Conservation (phyloP, 2,329 filamentous ascomycete species). For the Onygenales sp. region DNA sequence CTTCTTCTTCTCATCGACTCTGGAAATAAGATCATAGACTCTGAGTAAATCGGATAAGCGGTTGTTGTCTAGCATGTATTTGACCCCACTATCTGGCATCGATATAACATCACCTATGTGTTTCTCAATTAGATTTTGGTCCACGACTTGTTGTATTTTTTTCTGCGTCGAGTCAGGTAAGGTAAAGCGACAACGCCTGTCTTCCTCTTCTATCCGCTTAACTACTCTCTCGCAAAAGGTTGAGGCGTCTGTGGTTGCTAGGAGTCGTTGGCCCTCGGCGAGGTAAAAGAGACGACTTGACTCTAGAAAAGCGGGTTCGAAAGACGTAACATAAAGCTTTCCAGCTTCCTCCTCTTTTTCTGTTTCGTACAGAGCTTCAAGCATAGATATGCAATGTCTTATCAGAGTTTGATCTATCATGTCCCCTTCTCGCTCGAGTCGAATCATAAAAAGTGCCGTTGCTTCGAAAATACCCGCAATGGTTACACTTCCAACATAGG, state of each 20-base stretch:
- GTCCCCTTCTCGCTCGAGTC: slow-evolving; percentile 85
- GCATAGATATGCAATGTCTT: slow-evolving; percentile 77
- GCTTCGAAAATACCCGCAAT: slow-evolving; percentile 68
- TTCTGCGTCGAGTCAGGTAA: slow-evolving; percentile 62
- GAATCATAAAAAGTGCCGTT: slow-evolving; percentile 81
- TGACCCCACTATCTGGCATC: slow-evolving; percentile 75
- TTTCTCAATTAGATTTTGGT: slow-evolving; percentile 66
- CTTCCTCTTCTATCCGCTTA: slow-evolving; percentile 68
- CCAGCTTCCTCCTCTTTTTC: slow-evolving; percentile 66
- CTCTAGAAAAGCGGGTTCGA: slow-evolving; percentile 68
- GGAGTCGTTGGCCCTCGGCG: slow-evolving; percentile 61
- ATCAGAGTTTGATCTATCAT: slow-evolving; percentile 76
- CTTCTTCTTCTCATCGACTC: slow-evolving; percentile 65
- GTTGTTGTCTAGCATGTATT: slow-evolving; percentile 87
- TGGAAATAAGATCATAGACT: slow-evolving; percentile 67
- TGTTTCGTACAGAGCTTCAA: slow-evolving; percentile 77
- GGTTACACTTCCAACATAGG: slow-evolving; percentile 39
- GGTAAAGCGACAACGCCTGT: slow-evolving; percentile 71
- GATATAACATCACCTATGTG: slow-evolving; percentile 74
- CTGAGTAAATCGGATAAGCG: slow-evolving; percentile 67
- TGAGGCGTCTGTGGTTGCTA: slow-evolving; percentile 70
- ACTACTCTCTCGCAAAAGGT: slow-evolving; percentile 71
- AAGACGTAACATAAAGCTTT: slow-evolving; percentile 73
- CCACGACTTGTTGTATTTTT: slow-evolving; percentile 68
- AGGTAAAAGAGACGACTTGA: slow-evolving; percentile 66